Evolutionary conservation across 148 eudicot genomes (phyloP), one percentile per base, ranked within the genome.

Genomic region (Rhododendron ovatum): DNA sequence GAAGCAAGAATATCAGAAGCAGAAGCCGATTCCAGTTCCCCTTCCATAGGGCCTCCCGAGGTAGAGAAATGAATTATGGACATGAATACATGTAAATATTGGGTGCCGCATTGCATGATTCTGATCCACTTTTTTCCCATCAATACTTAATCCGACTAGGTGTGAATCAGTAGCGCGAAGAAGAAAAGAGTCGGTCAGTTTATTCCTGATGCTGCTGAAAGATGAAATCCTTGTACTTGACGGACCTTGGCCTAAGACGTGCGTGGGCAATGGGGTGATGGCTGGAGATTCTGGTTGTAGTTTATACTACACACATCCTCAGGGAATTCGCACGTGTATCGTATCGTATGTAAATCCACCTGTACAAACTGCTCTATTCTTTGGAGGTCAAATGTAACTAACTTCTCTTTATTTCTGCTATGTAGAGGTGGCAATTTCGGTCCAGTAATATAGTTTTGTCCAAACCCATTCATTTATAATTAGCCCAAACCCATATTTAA

Each of bases 1-100:
- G 99, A 96, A 92, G 97, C 96, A 83, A 92, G 98, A 88, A 92
- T 91, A 86, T 85, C 92, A 15, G 95, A 95, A 37, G 85, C 90
- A 30, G 99, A 93, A 87, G 88, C 83, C 73, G 83, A 85, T 74
- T 86, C 88, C 33, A 69, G 39, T 82, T 73, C 87, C 41, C 83
- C 92, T 61, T 79, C 92, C 87, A 77, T 83, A 67, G 84, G 87
- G 61, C 80, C 92, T 43, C 82, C 90, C 1, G 88, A 94, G 93
- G 98, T 96, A 92, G 74, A 55, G n/a, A 14, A 71, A 39, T 85
- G 37, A 39, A 37, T 57, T 28, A 75, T 1, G 13, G 43, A 1
- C 41, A 14, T 30, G 39, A 14, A 71, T 71, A 30, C 7, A 80
- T 7, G 41, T 39, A 33, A 17, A 20, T 45, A 5, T 6, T 80